These are phyloP conservation scores for Rhodotorula glutinis DNA, from an alignment of 1,284 basidiomycete species.

Conservation along the genomic window DNA sequence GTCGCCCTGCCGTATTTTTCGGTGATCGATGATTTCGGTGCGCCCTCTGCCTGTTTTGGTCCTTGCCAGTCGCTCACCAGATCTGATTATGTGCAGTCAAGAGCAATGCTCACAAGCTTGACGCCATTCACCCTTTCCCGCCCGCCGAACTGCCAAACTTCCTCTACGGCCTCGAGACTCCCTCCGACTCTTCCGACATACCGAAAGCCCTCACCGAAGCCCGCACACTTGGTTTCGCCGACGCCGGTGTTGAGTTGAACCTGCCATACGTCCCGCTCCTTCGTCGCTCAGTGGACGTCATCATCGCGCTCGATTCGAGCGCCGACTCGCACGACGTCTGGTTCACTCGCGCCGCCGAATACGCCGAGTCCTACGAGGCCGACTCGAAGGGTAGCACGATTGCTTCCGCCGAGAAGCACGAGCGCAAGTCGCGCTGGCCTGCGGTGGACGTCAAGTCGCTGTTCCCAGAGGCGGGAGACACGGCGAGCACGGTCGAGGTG, in stretches of 20 bases:
- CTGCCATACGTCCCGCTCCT: slow-evolving; percentile 49
- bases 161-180: slow-evolving; percentile 47
- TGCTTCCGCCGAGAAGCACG: background rate
- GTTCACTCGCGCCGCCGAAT: slow-evolving; percentile 52
- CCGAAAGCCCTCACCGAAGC: slow-evolving; percentile 46
- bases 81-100: slow-evolving; percentile 16
- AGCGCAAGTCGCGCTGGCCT: slow-evolving; percentile 48
- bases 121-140: slow-evolving; percentile 51
- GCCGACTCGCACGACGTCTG: slow-evolving; percentile 53
- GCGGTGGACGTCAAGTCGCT: slow-evolving; percentile 43
- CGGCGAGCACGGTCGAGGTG: slow-evolving; percentile 15
- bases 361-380: slow-evolving; percentile 42
- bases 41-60: background rate
- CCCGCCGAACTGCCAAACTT: slow-evolving; percentile 52
- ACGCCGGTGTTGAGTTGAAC: slow-evolving; percentile 52
- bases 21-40: slow-evolving; percentile 48
- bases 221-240: slow-evolving; percentile 52
- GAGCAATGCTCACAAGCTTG: slow-evolving; percentile 49
- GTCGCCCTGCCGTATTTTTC: slow-evolving; percentile 49
- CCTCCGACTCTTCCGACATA: background rate
- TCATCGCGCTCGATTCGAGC: slow-evolving; percentile 52
- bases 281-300: slow-evolving; percentile 48
- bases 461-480: slow-evolving; percentile 43
- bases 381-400: background rate
- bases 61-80: background rate